Conservation (phyloP, 1,284 basidiomycete genomes). For the Cutaneotrichosporon sp. region DNA sequence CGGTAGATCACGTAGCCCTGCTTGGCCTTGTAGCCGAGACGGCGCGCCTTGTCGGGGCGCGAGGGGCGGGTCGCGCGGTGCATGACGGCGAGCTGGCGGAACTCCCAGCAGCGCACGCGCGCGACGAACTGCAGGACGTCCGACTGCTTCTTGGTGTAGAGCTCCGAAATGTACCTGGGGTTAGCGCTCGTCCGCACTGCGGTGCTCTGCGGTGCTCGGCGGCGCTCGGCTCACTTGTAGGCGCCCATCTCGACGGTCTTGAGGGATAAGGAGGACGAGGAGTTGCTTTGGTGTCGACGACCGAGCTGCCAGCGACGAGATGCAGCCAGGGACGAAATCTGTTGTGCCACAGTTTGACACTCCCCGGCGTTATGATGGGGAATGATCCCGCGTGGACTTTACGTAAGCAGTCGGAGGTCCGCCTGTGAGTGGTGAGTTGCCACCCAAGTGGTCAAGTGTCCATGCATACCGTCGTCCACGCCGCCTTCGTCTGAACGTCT, state of each 20-base stretch:
- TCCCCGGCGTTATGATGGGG: neutral
- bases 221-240: constrained; percentile 2
- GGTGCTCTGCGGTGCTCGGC: neutral
- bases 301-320: too few species aligned
- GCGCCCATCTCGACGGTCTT: constrained; percentile 5
- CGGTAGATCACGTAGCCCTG: constrained; percentile 99
- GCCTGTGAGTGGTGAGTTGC: too few species aligned
- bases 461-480: too few species aligned
- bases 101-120: constrained; percentile 99
- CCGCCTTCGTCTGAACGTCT: too few species aligned
- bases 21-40: constrained; percentile 99
- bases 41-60: constrained; percentile 97
- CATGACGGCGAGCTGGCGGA: constrained; percentile 95
- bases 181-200: neutral
- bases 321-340: neutral
- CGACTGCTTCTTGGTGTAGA: constrained; percentile 53
- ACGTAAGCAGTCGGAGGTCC: too few species aligned
- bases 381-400: too few species aligned
- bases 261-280: too few species aligned
- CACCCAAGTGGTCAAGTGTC: too few species aligned
- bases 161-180: constrained; percentile 96
- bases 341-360: neutral
- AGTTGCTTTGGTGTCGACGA: too few species aligned
- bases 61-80: constrained; percentile 97
- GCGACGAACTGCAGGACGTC: constrained; percentile 98